phyloP scores from a whole-genome alignment of 2,329 filamentous ascomycete genomes.

The Pseudogymnoascus sp. region DNA sequence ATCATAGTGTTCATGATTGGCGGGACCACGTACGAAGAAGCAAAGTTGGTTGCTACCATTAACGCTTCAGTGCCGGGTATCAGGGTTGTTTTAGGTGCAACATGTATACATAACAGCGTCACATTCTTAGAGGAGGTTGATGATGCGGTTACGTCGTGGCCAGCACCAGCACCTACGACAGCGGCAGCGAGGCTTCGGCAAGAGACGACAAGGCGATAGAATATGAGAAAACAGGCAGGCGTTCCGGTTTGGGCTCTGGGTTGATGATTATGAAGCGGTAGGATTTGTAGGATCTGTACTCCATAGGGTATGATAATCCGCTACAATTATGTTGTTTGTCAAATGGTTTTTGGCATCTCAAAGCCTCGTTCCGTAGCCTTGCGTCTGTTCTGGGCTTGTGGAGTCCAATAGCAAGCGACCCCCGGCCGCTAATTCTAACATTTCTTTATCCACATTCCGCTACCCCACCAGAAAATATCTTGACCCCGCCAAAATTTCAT shows the following conservation, averaged over 20 bases:
- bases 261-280: slow-evolving; percentile 4
- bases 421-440: slow-evolving; percentile 8
- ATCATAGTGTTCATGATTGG: slow-evolving; percentile 93
- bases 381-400: neutral
- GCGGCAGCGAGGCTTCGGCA: slow-evolving; percentile 29
- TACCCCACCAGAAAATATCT: slow-evolving; percentile 9
- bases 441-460: slow-evolving; percentile 4
- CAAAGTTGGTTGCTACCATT: slow-evolving; percentile 89
- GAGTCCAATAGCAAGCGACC: slow-evolving; percentile 9
- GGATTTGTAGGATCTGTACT: slow-evolving; percentile 7
- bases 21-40: slow-evolving; percentile 92
- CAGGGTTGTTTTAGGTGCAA: slow-evolving; percentile 82
- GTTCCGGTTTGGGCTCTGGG: slow-evolving; percentile 5
- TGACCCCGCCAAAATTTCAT: slow-evolving; percentile 9
- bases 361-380: neutral
- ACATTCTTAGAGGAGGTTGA: slow-evolving; percentile 90
- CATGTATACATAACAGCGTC: slow-evolving; percentile 77
- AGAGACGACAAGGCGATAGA: slow-evolving; percentile 27
- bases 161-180: slow-evolving; percentile 46
- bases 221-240: neutral
- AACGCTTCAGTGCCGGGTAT: slow-evolving; percentile 87
- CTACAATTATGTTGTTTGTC: slow-evolving; percentile 1
- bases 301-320: neutral
- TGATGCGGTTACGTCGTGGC: slow-evolving; percentile 81
- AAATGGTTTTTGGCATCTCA: neutral